Conservation (phyloP, 2,329 filamentous ascomycete genomes). For the Cytospora piceicola region DNA sequence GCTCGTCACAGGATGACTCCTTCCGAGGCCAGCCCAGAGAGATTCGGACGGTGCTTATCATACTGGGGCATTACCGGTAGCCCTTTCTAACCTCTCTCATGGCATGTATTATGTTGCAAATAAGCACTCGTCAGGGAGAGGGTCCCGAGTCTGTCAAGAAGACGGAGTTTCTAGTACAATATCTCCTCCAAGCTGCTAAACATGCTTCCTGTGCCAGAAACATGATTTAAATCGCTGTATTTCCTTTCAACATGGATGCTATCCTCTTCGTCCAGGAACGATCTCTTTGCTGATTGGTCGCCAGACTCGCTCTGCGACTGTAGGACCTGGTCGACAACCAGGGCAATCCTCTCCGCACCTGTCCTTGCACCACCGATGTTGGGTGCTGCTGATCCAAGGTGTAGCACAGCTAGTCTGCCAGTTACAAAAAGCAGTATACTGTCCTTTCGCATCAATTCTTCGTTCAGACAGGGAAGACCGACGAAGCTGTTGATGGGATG, state of each 20-base stretch:
- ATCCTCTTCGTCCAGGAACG: conserved; percentile 37
- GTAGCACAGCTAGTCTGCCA: conserved; percentile 68
- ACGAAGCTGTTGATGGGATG: conserved; percentile 65
- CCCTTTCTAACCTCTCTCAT: too few relatives aligned
- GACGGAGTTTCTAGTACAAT: neutral
- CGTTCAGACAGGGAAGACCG: conserved; percentile 73
- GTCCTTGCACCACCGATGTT: conserved; percentile 75
- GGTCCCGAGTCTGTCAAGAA: too few relatives aligned
- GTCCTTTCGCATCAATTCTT: conserved; percentile 76
- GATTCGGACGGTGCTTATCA: too few relatives aligned
- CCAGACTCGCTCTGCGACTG: neutral
- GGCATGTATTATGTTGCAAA: too few relatives aligned
- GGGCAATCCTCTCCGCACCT: conserved; percentile 74
- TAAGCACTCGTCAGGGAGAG: too few relatives aligned
- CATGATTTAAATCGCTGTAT: conserved; percentile 15
- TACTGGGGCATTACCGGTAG: too few relatives aligned
- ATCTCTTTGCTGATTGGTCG: too few relatives aligned
- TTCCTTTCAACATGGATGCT: neutral
- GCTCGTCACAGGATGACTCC: too few relatives aligned
- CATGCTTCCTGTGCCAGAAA: conserved; percentile 25
- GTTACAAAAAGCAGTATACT: conserved; percentile 75
- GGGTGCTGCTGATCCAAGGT: conserved; percentile 71
- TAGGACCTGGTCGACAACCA: conserved; percentile 67
- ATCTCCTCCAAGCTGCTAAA: conserved; percentile 18
- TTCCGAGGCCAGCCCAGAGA: too few relatives aligned